Percentiles rank a stretch among this genome's conserved stretches.
These are phyloP conservation scores for Pythium coloratum DNA, from an alignment of 352 stramenopile species.

Conservation along the genomic window DNA sequence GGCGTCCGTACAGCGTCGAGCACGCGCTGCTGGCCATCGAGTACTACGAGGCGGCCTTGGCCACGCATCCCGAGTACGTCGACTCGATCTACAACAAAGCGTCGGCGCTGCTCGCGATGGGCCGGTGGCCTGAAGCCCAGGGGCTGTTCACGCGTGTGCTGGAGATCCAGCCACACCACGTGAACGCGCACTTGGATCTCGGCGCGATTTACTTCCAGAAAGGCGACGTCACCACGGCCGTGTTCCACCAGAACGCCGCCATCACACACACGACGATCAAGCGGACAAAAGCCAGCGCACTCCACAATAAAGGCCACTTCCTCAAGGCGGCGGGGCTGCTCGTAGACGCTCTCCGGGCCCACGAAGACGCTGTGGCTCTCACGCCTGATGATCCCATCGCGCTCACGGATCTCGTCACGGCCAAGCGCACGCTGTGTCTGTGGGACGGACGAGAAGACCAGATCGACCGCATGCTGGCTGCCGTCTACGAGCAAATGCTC, in stretches of 20 bases:
- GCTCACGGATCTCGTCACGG: conserved; percentile 52
- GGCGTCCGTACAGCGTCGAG: conserved; percentile 34
- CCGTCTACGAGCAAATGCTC: conserved; percentile 27
- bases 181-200: conserved; percentile 52
- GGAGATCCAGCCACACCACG: conserved; percentile 40
- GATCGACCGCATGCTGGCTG: conserved; percentile 41
- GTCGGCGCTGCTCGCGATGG: conserved; percentile 46
- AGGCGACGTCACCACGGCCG: conserved; percentile 35
- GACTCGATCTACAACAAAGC: conserved; percentile 75
- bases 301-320: conserved; percentile 81
- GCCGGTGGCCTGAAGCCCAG: conserved; percentile 36
- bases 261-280: conserved; percentile 27
- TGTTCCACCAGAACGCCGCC: conserved; percentile 47
- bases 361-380: conserved; percentile 43
- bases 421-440: conserved; percentile 53
- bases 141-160: conserved; percentile 42
- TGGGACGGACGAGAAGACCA: conserved; percentile 57
- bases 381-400: conserved; percentile 36
- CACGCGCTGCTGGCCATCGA: conserved; percentile 50
- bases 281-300: conserved; percentile 26
- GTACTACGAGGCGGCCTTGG: conserved; percentile 60
- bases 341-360: conserved; percentile 38
- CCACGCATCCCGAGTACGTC: conserved; percentile 35
- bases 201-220: conserved; percentile 51
- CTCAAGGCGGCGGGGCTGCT: conserved; percentile 48